A percentile compares a stretch with the other conserved stretches of the same genome.
Evolutionary conservation across 2,329 filamentous ascomycete genomes (phyloP).

Genomic region (Lecanicillium sp.): DNA sequence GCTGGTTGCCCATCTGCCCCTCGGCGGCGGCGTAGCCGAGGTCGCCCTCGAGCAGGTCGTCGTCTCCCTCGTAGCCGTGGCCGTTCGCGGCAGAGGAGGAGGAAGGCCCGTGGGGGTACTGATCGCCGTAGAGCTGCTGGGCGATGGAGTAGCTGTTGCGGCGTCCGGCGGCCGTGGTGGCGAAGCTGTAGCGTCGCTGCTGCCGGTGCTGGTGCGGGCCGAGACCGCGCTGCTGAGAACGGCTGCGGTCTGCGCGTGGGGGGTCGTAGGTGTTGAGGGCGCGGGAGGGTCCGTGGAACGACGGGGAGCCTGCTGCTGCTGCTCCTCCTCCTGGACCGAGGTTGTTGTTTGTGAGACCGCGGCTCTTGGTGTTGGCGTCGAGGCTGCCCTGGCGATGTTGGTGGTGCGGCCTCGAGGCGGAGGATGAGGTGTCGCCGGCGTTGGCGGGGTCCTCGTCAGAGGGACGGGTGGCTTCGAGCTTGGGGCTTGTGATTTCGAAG

Average conservation of each 20-base stretch:
- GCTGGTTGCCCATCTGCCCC: conserved; percentile 83
- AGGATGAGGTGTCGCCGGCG: not conserved
- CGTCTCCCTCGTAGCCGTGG: no score
- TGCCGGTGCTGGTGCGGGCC: conserved; percentile 35
- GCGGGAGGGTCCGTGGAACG: conserved; percentile 36
- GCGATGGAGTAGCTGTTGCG: conserved; percentile 46
- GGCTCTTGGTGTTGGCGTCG: not conserved
- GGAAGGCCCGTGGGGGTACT: no score
- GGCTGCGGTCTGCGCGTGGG: conserved; percentile 30
- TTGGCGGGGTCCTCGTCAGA: conserved; percentile 14
- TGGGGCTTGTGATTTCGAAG: conserved; percentile 58
- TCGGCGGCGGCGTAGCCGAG: conserved; percentile 90
- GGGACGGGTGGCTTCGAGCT: conserved; percentile 34
- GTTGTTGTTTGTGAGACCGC: not conserved
- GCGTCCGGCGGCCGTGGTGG: conserved; percentile 41
- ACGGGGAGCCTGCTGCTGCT: conserved; percentile 1
- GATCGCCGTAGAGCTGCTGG: conserved; percentile 45
- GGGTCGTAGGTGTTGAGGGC: conserved; percentile 40
- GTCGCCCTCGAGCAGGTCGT: conserved; percentile 83
- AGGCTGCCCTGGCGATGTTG: not conserved
- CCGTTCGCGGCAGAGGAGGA: no score
- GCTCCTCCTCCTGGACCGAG: not conserved
- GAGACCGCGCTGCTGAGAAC: conserved; percentile 21
- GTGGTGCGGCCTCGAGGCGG: not conserved
- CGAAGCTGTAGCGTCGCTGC: conserved; percentile 50